Conservation (phyloP, 306 rosid species). For the Quercus rubra region DNA sequence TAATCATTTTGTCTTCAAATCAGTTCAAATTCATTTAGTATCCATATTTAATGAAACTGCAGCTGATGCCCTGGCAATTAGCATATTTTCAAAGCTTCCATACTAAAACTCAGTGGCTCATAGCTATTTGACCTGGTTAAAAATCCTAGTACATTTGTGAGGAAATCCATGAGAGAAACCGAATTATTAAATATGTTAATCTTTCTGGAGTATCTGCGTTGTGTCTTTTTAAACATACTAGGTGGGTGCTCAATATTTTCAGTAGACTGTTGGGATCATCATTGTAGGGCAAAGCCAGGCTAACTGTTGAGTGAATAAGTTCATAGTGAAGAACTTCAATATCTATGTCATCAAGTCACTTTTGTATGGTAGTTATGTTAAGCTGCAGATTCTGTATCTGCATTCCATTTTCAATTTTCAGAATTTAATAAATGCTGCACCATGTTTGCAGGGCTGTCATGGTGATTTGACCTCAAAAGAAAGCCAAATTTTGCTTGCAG, state of each 20-base stretch:
- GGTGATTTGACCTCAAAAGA: conserved; percentile 75
- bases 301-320: neutral
- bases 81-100: neutral
- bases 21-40: neutral
- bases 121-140: neutral
- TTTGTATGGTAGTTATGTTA: neutral
- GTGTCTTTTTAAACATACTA: neutral
- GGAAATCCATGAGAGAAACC: neutral
- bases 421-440: neutral
- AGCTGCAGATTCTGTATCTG: neutral
- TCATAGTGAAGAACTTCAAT: neutral
- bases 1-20: neutral
- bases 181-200: neutral
- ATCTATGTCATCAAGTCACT: neutral
- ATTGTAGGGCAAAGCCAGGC: neutral
- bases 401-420: neutral
- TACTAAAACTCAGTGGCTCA: neutral
- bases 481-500: conserved; percentile 77
- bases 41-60: neutral
- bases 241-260: neutral
- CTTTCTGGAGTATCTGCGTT: neutral
- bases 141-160: neutral
- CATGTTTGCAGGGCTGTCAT: conserved; percentile 58
- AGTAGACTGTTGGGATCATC: neutral
- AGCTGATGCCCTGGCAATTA: neutral